Conservation (phyloP, 768 basidiomycete species). For the Collybiopsis confluens region DNA sequence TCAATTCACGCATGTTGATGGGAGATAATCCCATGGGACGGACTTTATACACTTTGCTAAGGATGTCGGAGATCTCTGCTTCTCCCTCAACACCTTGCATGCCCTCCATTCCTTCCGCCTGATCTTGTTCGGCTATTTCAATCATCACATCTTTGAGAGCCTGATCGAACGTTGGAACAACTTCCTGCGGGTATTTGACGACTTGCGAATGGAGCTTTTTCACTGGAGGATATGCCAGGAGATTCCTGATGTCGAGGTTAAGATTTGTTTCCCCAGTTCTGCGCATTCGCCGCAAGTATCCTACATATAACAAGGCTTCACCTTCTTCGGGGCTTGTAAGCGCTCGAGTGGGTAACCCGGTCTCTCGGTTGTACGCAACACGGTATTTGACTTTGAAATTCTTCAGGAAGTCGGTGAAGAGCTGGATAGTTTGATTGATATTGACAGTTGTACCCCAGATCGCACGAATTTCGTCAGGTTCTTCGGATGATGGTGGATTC, state of each 20-base stretch:
- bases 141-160: slow-evolving; percentile 91
- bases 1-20: slow-evolving; percentile 93
- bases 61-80: slow-evolving; percentile 85
- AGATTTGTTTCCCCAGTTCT: slow-evolving; percentile 90
- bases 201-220: slow-evolving; percentile 83
- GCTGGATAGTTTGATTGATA: slow-evolving; percentile 84
- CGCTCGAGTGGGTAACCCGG: slow-evolving; percentile 44
- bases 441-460: slow-evolving; percentile 99
- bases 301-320: slow-evolving; percentile 71
- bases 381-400: slow-evolving; percentile 95
- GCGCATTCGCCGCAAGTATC: slow-evolving; percentile 80
- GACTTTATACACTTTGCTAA: slow-evolving; percentile 86
- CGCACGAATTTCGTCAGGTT: slow-evolving; percentile 81
- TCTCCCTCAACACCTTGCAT: slow-evolving; percentile 75
- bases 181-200: slow-evolving; percentile 93
- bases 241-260: slow-evolving; percentile 85
- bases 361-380: slow-evolving; percentile 61
- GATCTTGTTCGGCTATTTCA: slow-evolving; percentile 80
- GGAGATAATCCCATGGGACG: slow-evolving; percentile 81
- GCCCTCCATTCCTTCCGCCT: slow-evolving; percentile 62
- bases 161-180: slow-evolving; percentile 96
- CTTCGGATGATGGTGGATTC: slow-evolving; percentile 51
- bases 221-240: slow-evolving; percentile 80
- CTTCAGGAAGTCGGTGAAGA: slow-evolving; percentile 83
- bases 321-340: slow-evolving; percentile 62